Base-by-base conservation (phyloP, 495 filamentous ascomycete genomes). In the Stereocaulon alpinum region DNA sequence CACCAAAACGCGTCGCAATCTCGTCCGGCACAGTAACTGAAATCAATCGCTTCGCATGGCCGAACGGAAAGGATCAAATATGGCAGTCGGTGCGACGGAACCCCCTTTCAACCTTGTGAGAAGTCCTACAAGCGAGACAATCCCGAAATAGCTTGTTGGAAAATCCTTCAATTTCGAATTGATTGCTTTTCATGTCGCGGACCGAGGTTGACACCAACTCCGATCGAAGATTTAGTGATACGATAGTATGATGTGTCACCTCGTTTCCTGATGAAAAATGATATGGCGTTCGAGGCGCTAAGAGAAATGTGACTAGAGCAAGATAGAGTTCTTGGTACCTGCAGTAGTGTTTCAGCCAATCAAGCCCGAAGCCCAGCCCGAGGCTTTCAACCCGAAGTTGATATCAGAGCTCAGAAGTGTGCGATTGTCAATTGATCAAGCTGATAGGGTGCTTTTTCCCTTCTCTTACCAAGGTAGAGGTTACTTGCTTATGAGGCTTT, bases 261-360 rank as follows among this genome's bases (percentile, higher is more conserved):
- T 52, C 29, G 29, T 34, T 52, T 18, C 34, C 30, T 52, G 49
- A 34, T 37, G 5, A 37, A 37, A 37, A 37, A 37, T 37, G 32
- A 37, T 37, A 12, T 7, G 34, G 34, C 34, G 34, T 37, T 6
- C 12, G 12, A 37, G 7, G 34, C 34, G 7, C 34, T 37, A 37
- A 37, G 12, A 12, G 12, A 12, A 37, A 37, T 37, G 1, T 37
- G 34, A 12, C 7, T 37, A 37, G 34, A 12, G 34, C 5, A 37
- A 37, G 32, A 37, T 49, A 49, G 44, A 29, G 40, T 18, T 44
- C 32, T 32, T 17, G 48, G 58, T 60, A 60, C 58, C 58, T 60
- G 58, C 58, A 60, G 58, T 53, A 59, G 48, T 37, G 52, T 40
- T 43, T 55, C 49, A 52, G 49, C 49, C 49, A 52, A 52, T 52